Evolutionary conservation across 345 rosid species (phyloP), one percentile per base, ranked within the genome.

Genomic region (Kandelia obovata): DNA sequence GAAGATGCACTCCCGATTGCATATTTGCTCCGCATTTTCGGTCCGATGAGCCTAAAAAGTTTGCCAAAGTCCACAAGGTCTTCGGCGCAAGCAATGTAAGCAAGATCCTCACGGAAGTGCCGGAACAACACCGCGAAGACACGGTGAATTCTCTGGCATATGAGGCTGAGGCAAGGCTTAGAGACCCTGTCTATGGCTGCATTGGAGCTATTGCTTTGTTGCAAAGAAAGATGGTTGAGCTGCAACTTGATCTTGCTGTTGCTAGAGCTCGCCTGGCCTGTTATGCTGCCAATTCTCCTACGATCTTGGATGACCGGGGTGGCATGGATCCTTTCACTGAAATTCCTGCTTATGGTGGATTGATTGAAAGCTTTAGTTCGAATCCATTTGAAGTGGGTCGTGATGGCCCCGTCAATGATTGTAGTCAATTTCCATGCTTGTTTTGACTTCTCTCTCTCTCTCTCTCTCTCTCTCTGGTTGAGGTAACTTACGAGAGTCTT

Each of bases 11-110:
- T 0, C 86, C 96, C 6, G 79, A 62, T 63, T 94, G 98, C 76
- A 85, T 94, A 69, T 94, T 94, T 11, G 96, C 98, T 2, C 96
- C 97, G 0, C 85, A 89, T 74, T 91, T 94, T 69, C 86, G 86
- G 0, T 87, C 93, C 6, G 87, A 87, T 11, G 96, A 94, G 75
- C 87, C 85, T 0, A 76, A 81, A 53, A 89, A 85, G 68, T 94
- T 94, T 20, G 92, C 96, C 34, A 86, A 81, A 70, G 95, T 94
- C 20, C 98, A 94, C 79, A 94, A 91, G 78, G 96, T 94, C 51
- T 94, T 89, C 62, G 98, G 97, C 2, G 97, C 96, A 3, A 94
- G 98, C 77, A 94, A 94, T 73, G 98, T 94, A n/a, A 92, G 92
- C 82, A 94, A 94, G 88, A 86, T 94, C 77, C 87, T 92, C 35